Conservation (phyloP, 2,329 filamentous ascomycete genomes). For the Byssothecium circinans region DNA sequence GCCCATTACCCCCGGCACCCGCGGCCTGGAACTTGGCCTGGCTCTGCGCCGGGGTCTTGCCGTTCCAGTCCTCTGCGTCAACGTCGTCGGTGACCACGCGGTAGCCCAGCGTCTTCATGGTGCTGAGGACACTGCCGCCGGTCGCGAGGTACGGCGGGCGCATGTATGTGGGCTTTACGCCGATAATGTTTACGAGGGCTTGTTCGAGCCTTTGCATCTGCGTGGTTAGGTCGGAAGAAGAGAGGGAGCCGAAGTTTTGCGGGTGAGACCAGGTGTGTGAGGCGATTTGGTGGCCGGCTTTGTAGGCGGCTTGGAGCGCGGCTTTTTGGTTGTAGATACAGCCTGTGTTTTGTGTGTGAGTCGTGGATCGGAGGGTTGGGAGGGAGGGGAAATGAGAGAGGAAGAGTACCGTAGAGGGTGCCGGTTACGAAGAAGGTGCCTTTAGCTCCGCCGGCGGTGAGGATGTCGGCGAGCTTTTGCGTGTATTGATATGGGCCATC, state of each 20-base stretch:
- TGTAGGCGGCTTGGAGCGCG: slow-evolving; percentile 36
- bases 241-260: slow-evolving; percentile 36
- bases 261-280: slow-evolving; percentile 42
- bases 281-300: slow-evolving; percentile 40
- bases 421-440: slow-evolving; percentile 42
- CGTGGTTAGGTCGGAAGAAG: slow-evolving; percentile 28
- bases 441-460: slow-evolving; percentile 36
- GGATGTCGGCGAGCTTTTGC: slow-evolving; percentile 34
- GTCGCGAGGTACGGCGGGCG: slow-evolving; percentile 42
- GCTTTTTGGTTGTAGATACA: slow-evolving; percentile 40
- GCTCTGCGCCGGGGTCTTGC: slow-evolving; percentile 35
- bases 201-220: slow-evolving; percentile 39
- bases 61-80: slow-evolving; percentile 40
- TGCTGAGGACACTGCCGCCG: slow-evolving; percentile 32
- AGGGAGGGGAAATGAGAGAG: not conserved
- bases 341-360: slow-evolving; percentile 17
- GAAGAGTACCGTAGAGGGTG: slow-evolving; percentile 16
- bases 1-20: slow-evolving; percentile 37
- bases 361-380: not conserved
- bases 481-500: slow-evolving; percentile 42
- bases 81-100: slow-evolving; percentile 40
- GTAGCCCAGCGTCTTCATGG: slow-evolving; percentile 40
- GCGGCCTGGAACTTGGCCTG: slow-evolving; percentile 36
- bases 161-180: slow-evolving; percentile 43
- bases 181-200: slow-evolving; percentile 42